Percentiles rank a stretch among this genome's conserved stretches.
These are phyloP conservation scores for Glycine latifolia DNA, from an alignment of 306 rosid genomes.

Conservation along the genomic window DNA sequence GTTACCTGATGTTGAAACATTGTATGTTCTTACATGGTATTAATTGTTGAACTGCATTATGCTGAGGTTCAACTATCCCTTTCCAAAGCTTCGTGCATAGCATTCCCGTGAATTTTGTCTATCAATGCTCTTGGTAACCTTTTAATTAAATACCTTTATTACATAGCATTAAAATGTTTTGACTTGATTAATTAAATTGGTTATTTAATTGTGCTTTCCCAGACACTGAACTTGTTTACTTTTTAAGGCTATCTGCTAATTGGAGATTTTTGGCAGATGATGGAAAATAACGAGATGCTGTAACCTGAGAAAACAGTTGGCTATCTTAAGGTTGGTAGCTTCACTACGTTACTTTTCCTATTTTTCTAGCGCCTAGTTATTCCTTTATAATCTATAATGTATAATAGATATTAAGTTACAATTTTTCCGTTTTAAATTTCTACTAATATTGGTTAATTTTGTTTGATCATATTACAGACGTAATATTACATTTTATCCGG, in stretches of 20 bases:
- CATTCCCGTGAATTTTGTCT: neutral
- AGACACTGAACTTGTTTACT: neutral
- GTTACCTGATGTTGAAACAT: neutral
- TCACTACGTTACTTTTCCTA: conserved; percentile 4
- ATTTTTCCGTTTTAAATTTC: neutral
- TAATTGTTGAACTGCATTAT: conserved; percentile 2
- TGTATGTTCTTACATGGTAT: neutral
- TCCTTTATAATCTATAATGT: neutral
- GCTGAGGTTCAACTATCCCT: neutral
- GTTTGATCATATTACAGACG: neutral
- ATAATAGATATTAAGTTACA: neutral
- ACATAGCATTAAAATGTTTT: neutral
- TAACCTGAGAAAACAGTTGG: conserved; percentile 44
- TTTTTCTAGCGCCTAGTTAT: neutral
- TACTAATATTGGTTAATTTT: neutral
- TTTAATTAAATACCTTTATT: neutral
- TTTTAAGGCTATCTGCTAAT: neutral
- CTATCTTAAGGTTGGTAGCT: conserved; percentile 62
- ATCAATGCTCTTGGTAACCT: neutral
- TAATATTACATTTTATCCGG: too few species aligned
- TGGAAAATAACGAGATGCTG: conserved; percentile 55
- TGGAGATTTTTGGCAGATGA: conserved; percentile 61
- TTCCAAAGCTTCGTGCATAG: neutral
- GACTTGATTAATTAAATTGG: neutral
- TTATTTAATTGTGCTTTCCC: neutral